These are phyloP conservation scores for Trypanosoma platydactyli DNA, from an alignment of 208 protist species.

Conservation along the genomic window DNA sequence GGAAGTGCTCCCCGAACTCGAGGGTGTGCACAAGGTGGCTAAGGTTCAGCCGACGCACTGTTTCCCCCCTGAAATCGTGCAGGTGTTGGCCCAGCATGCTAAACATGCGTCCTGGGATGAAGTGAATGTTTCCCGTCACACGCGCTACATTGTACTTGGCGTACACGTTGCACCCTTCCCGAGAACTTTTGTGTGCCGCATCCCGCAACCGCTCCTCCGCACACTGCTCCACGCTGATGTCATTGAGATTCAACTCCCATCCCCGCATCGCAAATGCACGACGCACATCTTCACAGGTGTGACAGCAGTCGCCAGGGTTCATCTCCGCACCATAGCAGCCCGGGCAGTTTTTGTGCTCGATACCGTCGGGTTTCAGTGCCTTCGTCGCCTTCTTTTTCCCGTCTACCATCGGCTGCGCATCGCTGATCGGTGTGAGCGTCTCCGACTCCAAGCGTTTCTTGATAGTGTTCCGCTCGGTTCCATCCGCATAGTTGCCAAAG, in stretches of 20 bases:
- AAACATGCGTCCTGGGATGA: conserved; percentile 70
- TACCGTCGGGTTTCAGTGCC: conserved; percentile 43
- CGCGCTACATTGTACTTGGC: conserved; percentile 65
- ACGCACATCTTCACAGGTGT: conserved; percentile 82
- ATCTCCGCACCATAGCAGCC: conserved; percentile 80
- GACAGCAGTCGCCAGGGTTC: conserved; percentile 66
- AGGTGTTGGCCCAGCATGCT: conserved; percentile 39
- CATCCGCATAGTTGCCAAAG: conserved; percentile 51
- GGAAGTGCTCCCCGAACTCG: conserved; percentile 76
- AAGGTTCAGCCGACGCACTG: conserved; percentile 58
- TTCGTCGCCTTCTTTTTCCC: conserved; percentile 43
- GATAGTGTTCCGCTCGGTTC: conserved; percentile 34
- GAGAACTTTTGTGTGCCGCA: conserved; percentile 23
- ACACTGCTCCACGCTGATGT: conserved; percentile 70
- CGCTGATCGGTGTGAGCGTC: conserved; percentile 37
- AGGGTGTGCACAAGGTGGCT: conserved; percentile 81
- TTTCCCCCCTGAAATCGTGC: conserved; percentile 59
- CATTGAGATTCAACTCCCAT: conserved; percentile 68
- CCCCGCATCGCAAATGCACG: conserved; percentile 51
- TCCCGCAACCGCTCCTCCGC: conserved; percentile 52
- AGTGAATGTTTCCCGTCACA: conserved; percentile 83
- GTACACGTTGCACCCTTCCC: conserved; percentile 84
- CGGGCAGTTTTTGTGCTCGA: conserved; percentile 66
- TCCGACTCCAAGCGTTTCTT: conserved; percentile 58
- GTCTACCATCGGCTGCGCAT: conserved; percentile 39